These are phyloP conservation scores for Eucalyptus leucophloia DNA, from an alignment of 345 rosid genomes.

Conservation along the genomic window DNA sequence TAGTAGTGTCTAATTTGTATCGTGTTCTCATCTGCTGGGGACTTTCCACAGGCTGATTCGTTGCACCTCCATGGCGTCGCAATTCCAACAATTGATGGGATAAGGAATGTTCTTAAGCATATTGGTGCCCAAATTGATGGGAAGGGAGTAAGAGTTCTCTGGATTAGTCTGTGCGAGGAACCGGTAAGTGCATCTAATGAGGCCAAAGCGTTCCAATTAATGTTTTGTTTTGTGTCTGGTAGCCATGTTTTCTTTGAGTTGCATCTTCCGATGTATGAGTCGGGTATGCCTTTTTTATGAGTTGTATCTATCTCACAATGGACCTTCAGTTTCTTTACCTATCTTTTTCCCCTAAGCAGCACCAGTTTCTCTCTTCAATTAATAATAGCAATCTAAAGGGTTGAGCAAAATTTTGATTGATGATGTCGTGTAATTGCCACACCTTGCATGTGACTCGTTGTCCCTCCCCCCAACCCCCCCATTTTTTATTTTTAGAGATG, in stretches of 20 bases:
- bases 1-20: background rate
- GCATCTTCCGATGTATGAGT: background rate
- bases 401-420: background rate
- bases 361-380: background rate
- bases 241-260: background rate
- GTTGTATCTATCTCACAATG: background rate
- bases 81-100: constrained; percentile 77
- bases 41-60: constrained; percentile 51
- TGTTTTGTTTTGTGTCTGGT: background rate
- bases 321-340: background rate
- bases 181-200: constrained; percentile 28
- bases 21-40: background rate
- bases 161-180: constrained; percentile 95
- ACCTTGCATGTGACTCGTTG: background rate
- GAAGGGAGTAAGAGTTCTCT: constrained; percentile 47
- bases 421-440: background rate
- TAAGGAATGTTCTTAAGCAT: constrained; percentile 75
- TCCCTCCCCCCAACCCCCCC: background rate
- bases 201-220: background rate
- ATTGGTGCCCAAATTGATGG: constrained; percentile 64
- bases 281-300: background rate
- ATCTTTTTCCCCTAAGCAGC: background rate
- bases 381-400: background rate
- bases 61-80: constrained; percentile 85
- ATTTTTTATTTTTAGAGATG: background rate